Conservation (phyloP, 2,329 filamentous ascomycete species). For the Xylaria sp. region DNA sequence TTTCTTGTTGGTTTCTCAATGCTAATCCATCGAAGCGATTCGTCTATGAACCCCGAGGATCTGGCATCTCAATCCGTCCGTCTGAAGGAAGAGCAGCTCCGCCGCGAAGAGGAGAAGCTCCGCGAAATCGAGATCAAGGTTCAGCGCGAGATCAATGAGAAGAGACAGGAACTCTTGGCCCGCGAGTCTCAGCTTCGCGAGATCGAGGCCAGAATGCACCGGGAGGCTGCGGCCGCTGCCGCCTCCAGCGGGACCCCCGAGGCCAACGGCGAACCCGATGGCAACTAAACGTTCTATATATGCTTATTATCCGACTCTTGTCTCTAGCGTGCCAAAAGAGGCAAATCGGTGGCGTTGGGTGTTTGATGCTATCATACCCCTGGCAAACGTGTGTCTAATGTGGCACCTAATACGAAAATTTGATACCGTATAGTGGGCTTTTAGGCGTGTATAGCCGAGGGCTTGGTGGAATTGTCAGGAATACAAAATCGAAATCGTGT, state of each 20-base stretch:
- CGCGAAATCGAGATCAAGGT: constrained; percentile 99
- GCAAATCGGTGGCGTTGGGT: constrained; percentile 48
- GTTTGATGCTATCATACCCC: constrained; percentile 48
- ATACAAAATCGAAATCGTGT: constrained; percentile 45
- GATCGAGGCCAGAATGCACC: constrained; percentile 97
- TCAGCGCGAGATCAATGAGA: constrained; percentile 99
- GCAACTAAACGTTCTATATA: constrained; percentile 54
- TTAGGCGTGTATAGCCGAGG: constrained; percentile 43
- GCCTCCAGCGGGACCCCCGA: constrained; percentile 54
- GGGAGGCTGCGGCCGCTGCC: constrained; percentile 67
- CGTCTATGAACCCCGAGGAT: constrained; percentile 97
- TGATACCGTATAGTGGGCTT: constrained; percentile 46
- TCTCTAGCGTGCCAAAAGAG: constrained; percentile 45
- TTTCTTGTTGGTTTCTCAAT: neutral
- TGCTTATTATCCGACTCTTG: constrained; percentile 44
- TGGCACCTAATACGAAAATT: constrained; percentile 45
- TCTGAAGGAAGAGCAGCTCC: constrained; percentile 99
- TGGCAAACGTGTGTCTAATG: constrained; percentile 38
- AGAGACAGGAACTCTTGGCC: constrained; percentile 96
- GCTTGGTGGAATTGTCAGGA: constrained; percentile 49
- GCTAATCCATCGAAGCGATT: constrained; percentile 67
- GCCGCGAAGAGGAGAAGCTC: constrained; percentile 99
- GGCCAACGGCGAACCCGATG: constrained; percentile 67
- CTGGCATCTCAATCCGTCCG: constrained; percentile 96
- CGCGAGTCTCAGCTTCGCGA: constrained; percentile 98